Conservation (phyloP, 2,329 filamentous ascomycete species). For the Pyrenochaeta sp. region DNA sequence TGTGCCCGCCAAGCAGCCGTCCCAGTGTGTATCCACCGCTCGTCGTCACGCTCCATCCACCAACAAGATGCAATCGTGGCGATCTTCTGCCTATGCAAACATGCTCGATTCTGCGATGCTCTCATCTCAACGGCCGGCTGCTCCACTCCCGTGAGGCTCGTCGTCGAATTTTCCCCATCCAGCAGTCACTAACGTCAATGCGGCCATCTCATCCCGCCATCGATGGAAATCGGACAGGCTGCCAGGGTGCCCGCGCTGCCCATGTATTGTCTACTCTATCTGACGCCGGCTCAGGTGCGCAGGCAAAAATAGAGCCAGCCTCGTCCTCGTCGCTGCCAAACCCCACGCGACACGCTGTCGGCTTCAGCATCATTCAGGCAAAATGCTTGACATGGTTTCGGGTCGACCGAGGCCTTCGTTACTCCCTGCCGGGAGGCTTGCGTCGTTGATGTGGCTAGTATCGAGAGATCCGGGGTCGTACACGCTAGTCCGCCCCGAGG, state of each 20-base stretch:
- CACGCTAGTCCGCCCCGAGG: not conserved
- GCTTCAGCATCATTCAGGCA: slow-evolving; percentile 5
- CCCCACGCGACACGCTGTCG: not conserved
- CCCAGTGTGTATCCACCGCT: not conserved
- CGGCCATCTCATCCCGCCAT: slow-evolving; percentile 16
- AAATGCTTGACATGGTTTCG: slow-evolving; percentile 3
- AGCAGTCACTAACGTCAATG: slow-evolving; percentile 3
- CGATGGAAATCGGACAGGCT: slow-evolving; percentile 4
- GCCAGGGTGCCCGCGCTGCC: slow-evolving; percentile 1
- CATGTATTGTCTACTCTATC: slow-evolving; percentile 19
- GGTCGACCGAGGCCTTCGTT: slow-evolving; percentile 18
- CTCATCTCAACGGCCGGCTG: slow-evolving; percentile 20
- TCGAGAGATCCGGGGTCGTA: slow-evolving; percentile 20
- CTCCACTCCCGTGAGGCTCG: not conserved
- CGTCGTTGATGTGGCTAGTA: slow-evolving; percentile 25
- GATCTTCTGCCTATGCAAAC: slow-evolving; percentile 11
- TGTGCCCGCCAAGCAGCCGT: slow-evolving; percentile 10
- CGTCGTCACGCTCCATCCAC: slow-evolving; percentile 13
- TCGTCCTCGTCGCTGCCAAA: slow-evolving; percentile 1
- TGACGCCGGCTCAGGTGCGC: slow-evolving; percentile 20
- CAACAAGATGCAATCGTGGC: slow-evolving; percentile 14
- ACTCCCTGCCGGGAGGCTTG: slow-evolving; percentile 18
- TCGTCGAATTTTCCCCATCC: slow-evolving; percentile 17
- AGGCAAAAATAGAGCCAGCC: slow-evolving; percentile 11
- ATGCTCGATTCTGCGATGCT: slow-evolving; percentile 18